Evolutionary conservation across 768 basidiomycete species (phyloP).

Genomic region (Xerocomellus dryophilus): DNA sequence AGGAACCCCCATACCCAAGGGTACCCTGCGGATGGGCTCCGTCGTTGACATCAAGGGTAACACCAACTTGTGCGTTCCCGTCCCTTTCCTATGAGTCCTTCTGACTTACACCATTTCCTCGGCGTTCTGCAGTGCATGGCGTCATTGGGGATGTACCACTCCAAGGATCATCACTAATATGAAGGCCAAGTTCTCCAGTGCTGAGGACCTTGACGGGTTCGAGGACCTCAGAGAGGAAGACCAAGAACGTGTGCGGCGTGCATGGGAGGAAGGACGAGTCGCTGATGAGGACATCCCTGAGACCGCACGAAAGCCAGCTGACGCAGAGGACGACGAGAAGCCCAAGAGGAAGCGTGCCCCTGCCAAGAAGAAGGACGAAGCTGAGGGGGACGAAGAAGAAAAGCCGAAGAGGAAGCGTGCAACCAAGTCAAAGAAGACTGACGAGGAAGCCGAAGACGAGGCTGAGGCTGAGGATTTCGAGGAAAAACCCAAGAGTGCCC

Average conservation of each 20-base stretch:
- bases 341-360: constrained; percentile 49
- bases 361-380: constrained; percentile 35
- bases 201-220: constrained; percentile 81
- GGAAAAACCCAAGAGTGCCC: constrained; percentile 32
- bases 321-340: constrained; percentile 48
- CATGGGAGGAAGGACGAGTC: constrained; percentile 76
- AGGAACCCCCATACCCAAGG: constrained; percentile 76
- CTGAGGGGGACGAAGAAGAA: constrained; percentile 35
- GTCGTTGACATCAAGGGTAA: constrained; percentile 72
- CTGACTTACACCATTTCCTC: not conserved
- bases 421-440: constrained; percentile 30
- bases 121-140: constrained; percentile 57
- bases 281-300: constrained; percentile 82
- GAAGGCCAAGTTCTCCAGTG: constrained; percentile 55
- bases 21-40: constrained; percentile 66
- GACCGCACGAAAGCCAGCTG: constrained; percentile 58
- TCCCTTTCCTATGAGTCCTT: not conserved
- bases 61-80: constrained; percentile 54
- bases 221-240: constrained; percentile 70
- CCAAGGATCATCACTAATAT: constrained; percentile 65
- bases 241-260: constrained; percentile 64
- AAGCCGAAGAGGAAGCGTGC: constrained; percentile 37
- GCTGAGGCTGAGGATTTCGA: constrained; percentile 30
- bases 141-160: constrained; percentile 90
- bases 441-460: constrained; percentile 36